Evolutionary conservation across 192 early-diverging fungal species (phyloP), one percentile per base, ranked within the genome.

Genomic region (Neocallimastix lanati): DNA sequence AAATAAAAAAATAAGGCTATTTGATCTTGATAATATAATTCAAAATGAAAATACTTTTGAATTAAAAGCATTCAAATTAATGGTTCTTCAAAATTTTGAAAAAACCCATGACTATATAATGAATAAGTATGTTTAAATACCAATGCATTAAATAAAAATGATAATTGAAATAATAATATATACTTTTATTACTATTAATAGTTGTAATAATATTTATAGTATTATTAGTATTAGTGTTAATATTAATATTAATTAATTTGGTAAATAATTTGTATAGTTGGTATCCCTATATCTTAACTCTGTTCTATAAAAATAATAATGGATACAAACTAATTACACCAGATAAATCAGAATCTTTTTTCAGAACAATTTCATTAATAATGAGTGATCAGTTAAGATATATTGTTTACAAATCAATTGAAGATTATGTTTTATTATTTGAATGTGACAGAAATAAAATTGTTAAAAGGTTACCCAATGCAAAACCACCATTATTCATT

Each of bases 221-320:
- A 13, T 13, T 30, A 79, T 14, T 78, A 78, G 4, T 77, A 79
- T 30, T 76, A 35, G 15, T n/a, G 15, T 1, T 29, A 76, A 27
- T 83, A 28, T 14, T 84, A n/a, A 40, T 80, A 9, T 21, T 37
- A 78, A 21, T 85, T 77, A 12, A n/a, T n/a, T n/a, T n/a, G n/a
- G n/a, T n/a, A n/a, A n/a, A n/a, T n/a, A n/a, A n/a, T n/a, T n/a
- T 12, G 37, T 30, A 78, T 28, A 90, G 89, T 30, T 91, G 88
- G 88, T 91, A 91, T 78, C 90, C 88, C 2, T 83, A 86, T 0
- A 85, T 91, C 79, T 79, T 91, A n/a, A 89, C 88, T 67, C 82
- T 90, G 7, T 91, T 91, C 78, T 91, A 90, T 80, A 87, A 88
- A 83, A 89, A 90, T 67, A 84, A 83, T 16, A 86, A 88, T 79